Conservation (phyloP, 2,329 filamentous ascomycete genomes). For the Emmonsia crescens region DNA sequence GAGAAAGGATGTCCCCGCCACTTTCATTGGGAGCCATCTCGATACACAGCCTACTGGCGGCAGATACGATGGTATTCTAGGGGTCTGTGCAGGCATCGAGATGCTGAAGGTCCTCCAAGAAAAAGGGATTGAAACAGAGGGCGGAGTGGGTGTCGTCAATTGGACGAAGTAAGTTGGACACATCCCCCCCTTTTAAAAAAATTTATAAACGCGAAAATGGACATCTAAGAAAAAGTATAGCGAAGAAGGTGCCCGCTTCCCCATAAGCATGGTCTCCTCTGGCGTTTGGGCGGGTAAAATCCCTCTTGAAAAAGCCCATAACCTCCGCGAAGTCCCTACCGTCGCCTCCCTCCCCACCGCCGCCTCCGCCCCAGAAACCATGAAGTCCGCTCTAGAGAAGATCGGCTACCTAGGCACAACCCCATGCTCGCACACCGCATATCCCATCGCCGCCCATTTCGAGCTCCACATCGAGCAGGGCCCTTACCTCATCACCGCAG, state of each 20-base stretch:
- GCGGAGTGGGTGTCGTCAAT: conserved; percentile 63
- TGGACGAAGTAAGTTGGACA: conserved; percentile 53
- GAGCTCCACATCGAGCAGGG: conserved; percentile 82
- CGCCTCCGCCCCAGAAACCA: conserved; percentile 47
- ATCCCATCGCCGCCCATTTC: conserved; percentile 65
- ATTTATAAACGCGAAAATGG: conserved; percentile 10
- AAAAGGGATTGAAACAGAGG: conserved; percentile 55
- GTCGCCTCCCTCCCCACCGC: conserved; percentile 32
- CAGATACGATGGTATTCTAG: conserved; percentile 53
- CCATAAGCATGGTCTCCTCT: conserved; percentile 61
- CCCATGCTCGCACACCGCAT: conserved; percentile 46
- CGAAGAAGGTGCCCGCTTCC: conserved; percentile 73
- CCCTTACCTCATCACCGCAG: conserved; percentile 56
- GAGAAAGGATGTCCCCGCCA: conserved; percentile 46
- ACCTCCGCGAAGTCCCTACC: conserved; percentile 48
- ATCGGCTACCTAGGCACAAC: conserved; percentile 58
- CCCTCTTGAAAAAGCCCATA: conserved; percentile 50
- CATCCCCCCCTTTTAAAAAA: conserved; percentile 20
- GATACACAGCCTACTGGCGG: conserved; percentile 41
- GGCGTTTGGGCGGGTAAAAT: conserved; percentile 68
- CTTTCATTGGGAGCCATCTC: conserved; percentile 31
- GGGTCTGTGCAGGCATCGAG: conserved; percentile 62
- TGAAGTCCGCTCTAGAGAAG: conserved; percentile 57
- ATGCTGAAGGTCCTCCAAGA: conserved; percentile 59
- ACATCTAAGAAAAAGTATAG: conserved; percentile 27